Base-by-base conservation (phyloP, 495 filamentous ascomycete species). In the Rusavskia elegans region DNA sequence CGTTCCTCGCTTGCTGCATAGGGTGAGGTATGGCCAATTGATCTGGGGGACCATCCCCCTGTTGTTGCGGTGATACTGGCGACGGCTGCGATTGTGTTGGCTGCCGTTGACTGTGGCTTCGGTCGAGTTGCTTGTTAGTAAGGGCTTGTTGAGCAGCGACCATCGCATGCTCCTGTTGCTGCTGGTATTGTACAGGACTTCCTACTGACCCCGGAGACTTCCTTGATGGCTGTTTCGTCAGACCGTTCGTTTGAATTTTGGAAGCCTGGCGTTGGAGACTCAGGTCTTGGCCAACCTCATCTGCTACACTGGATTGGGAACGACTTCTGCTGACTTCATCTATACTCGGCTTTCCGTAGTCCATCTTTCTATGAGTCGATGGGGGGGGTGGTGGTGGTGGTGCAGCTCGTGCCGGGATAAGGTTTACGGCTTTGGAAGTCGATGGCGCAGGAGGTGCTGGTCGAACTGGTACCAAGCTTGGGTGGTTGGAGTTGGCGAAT, bases 121-220 rank as follows among this genome's bases (percentile, higher is more conserved):
- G 71, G 59, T 71, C 84, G 52, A 72, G 57, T 56, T 79, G 68
- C 56, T 78, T 72, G 45, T 66, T 68, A 30, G 70, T 67, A 45
- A 76, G 67, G n/a, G 82, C 74, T 61, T 90, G 74, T 57, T 83
- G 87, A 3, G 84, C 81, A 46, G 81, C 82, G 5, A 77, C 74
- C 76, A 88, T 81, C 19, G 83, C 79, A 39, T 85, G 80, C 57
- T 88, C 82, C 63, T 93, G 88, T 53, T 93, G 86, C 59, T 89
- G 85, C 63, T 90, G 87, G 62, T 90, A 90, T 48, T 73, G 72
- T n/a, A 63, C 66, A 3, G 76, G 69, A 30, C 69, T 67, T 13
- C 64, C 57, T 48, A 68, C 60, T 4, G 60, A 63, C 53, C 52
- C 61, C 11, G 68, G 59, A 14, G 60, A 55, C 36, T 61, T 52